Evolutionary conservation across 2,329 filamentous ascomycete species (phyloP).

Genomic region (Penicillium occitanis): DNA sequence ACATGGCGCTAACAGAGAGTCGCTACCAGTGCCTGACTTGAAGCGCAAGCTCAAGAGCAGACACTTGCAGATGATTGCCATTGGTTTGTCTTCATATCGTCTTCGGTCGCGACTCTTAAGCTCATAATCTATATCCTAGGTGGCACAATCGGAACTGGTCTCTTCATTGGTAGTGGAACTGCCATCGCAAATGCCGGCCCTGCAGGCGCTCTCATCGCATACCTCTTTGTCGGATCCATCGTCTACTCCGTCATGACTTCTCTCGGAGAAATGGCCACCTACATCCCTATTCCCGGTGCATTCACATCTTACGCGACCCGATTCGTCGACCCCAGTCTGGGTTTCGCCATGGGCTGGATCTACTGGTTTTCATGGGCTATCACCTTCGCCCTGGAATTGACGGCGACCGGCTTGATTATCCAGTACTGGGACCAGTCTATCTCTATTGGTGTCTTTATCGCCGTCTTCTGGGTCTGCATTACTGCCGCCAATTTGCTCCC

Average conservation of each 20-base stretch:
- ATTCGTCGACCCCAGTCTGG: slow-evolving; percentile 70
- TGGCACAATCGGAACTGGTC: slow-evolving; percentile 69
- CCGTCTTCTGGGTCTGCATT: slow-evolving; percentile 61
- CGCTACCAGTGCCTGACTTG: slow-evolving; percentile 65
- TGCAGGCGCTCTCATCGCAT: slow-evolving; percentile 66
- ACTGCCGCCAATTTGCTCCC: slow-evolving; percentile 50
- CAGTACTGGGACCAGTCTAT: slow-evolving; percentile 57
- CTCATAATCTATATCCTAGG: slow-evolving; percentile 33
- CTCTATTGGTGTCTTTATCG: slow-evolving; percentile 51
- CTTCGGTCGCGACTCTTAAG: neutral
- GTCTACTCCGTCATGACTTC: slow-evolving; percentile 73
- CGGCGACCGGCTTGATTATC: slow-evolving; percentile 64
- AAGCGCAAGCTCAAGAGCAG: slow-evolving; percentile 77
- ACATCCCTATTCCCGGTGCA: slow-evolving; percentile 72
- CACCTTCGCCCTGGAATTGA: slow-evolving; percentile 52
- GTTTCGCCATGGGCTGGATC: slow-evolving; percentile 78
- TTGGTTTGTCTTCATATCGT: slow-evolving; percentile 64
- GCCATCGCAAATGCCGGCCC: slow-evolving; percentile 65
- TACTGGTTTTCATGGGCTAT: slow-evolving; percentile 69
- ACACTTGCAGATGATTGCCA: slow-evolving; percentile 98
- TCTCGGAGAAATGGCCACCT: slow-evolving; percentile 70
- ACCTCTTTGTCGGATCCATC: slow-evolving; percentile 67
- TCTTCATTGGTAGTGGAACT: slow-evolving; percentile 67
- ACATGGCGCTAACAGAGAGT: slow-evolving; percentile 40
- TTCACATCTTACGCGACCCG: slow-evolving; percentile 75